These are phyloP conservation scores for Penicillium odoratum DNA, from an alignment of 495 filamentous ascomycete genomes.

Conservation along the genomic window DNA sequence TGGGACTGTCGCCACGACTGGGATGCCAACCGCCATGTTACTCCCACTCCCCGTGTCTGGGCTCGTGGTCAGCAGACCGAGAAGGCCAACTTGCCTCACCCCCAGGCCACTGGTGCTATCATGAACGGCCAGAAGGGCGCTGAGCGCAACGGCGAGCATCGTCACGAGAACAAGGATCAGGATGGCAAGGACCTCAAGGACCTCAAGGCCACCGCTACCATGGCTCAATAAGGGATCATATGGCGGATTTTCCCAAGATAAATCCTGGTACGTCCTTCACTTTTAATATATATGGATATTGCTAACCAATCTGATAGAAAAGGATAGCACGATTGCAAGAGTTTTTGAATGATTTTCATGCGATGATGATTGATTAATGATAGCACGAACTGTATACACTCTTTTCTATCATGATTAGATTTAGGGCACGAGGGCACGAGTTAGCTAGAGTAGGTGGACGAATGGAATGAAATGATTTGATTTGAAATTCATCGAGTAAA, in stretches of 20 bases:
- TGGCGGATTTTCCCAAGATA: background rate
- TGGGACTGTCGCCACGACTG: constrained; percentile 16
- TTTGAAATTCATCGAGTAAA: constrained; percentile 1
- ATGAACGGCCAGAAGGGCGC: constrained; percentile 3
- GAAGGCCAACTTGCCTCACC: constrained; percentile 2
- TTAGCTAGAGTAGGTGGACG: constrained; percentile 11
- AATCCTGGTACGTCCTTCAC: constrained; percentile 5
- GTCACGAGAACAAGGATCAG: constrained; percentile 5
- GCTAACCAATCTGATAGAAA: background rate
- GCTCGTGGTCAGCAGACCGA: constrained; percentile 2
- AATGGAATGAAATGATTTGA: constrained; percentile 13
- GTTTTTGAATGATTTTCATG: constrained; percentile 11
- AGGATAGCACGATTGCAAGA: constrained; percentile 4
- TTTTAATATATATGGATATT: background rate
- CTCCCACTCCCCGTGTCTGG: constrained; percentile 13
- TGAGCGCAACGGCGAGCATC: constrained; percentile 1
- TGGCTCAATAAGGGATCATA: constrained; percentile 11
- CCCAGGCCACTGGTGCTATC: constrained; percentile 8
- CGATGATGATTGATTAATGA: constrained; percentile 19
- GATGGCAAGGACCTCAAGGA: constrained; percentile 9
- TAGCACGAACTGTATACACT: constrained; percentile 31
- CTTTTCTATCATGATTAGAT: constrained; percentile 19
- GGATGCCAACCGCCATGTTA: constrained; percentile 11
- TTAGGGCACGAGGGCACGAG: background rate
- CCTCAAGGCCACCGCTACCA: constrained; percentile 12